A percentile compares a stretch with the other conserved stretches of the same genome.
Conservation (phyloP, 1,284 basidiomycete genomes). For the Trichosporon coremiiforme region DNA sequence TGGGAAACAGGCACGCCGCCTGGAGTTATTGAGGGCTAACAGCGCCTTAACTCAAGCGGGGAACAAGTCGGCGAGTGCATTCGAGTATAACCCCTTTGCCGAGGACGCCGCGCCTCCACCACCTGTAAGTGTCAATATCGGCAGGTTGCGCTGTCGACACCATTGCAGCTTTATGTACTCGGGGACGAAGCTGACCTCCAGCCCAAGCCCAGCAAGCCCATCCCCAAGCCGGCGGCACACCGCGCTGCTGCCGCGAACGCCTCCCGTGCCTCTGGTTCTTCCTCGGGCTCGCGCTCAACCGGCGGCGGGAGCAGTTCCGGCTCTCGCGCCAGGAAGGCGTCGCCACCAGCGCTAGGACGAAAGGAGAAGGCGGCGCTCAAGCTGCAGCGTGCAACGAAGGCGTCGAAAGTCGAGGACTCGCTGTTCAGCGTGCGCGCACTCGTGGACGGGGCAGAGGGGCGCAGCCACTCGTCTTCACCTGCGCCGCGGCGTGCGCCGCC, state of each 20-base stretch:
- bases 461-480: conserved; percentile 17
- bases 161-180: background rate
- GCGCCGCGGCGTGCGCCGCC: background rate
- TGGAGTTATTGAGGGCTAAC: conserved; percentile 48
- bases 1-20: conserved; percentile 43
- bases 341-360: conserved; percentile 38
- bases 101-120: conserved; percentile 39
- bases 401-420: conserved; percentile 22
- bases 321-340: conserved; percentile 19
- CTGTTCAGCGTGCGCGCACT: conserved; percentile 45
- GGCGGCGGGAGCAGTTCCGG: conserved; percentile 4
- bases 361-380: conserved; percentile 41
- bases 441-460: conserved; percentile 34
- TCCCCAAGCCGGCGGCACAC: background rate
- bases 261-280: background rate
- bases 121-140: conserved; percentile 22
- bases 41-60: conserved; percentile 35
- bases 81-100: conserved; percentile 50
- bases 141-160: background rate
- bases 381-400: conserved; percentile 21
- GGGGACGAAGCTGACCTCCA: background rate
- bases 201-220: conserved; percentile 16
- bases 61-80: conserved; percentile 14
- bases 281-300: conserved; percentile 4
- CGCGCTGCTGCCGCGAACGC: conserved; percentile 13